These are phyloP conservation scores for Trametes gibbosa DNA, from an alignment of 768 basidiomycete species.

Conservation along the genomic window DNA sequence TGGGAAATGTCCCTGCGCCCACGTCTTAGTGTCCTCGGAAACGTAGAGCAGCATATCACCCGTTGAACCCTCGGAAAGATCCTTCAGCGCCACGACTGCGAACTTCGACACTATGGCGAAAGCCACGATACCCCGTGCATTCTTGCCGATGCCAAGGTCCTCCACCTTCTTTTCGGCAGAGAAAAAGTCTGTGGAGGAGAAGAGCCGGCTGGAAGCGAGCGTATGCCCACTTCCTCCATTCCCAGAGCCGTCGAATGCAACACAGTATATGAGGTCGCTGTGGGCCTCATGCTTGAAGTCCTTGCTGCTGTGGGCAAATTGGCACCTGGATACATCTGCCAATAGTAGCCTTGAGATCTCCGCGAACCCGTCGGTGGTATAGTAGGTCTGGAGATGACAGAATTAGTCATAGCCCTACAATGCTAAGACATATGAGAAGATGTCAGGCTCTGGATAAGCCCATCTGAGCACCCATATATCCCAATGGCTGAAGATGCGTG, in stretches of 20 bases:
- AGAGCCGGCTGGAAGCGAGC: slow-evolving; percentile 68
- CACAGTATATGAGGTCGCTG: slow-evolving; percentile 80
- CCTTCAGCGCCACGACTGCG: slow-evolving; percentile 86
- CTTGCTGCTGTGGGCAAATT: slow-evolving; percentile 84
- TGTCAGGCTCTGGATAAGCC: no score
- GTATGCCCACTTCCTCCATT: slow-evolving; percentile 38
- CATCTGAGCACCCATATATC: no score
- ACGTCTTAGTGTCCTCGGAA: slow-evolving; percentile 74
- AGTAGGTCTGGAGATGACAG: slow-evolving; percentile 63
- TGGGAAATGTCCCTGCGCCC: slow-evolving; percentile 91
- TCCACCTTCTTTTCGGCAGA: slow-evolving; percentile 58
- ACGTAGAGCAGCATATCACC: slow-evolving; percentile 88
- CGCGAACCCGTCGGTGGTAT: slow-evolving; percentile 82
- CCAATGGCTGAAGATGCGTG: no score
- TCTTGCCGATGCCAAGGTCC: slow-evolving; percentile 82
- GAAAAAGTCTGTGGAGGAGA: slow-evolving; percentile 86
- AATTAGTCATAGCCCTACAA: not conserved
- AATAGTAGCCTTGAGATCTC: slow-evolving; percentile 59
- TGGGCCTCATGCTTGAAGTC: slow-evolving; percentile 81
- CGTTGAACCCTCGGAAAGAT: slow-evolving; percentile 47
- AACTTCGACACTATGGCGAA: slow-evolving; percentile 93
- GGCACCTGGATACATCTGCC: slow-evolving; percentile 70
- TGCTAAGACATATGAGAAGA: no score
- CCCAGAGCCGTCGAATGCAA: slow-evolving; percentile 71
- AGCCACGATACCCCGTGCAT: slow-evolving; percentile 86